Evolutionary conservation across 139 green algal genomes (phyloP).

Genomic region (Tetradesmus obliquus): DNA sequence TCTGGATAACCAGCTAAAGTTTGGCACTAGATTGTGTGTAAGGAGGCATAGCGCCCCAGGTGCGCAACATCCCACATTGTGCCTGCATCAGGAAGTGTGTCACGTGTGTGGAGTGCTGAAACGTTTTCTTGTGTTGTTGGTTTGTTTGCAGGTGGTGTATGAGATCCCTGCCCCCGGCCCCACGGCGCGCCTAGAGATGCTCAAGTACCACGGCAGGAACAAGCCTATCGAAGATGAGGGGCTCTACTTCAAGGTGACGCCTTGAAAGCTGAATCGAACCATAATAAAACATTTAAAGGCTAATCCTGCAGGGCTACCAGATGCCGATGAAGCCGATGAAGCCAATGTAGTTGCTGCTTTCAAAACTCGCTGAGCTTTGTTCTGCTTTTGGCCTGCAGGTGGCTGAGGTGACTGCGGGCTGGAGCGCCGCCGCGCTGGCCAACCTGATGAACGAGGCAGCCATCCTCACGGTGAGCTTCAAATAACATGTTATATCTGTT

Average conservation of each 20-base stretch:
- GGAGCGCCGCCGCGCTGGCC: constrained; percentile 71
- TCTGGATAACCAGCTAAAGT: too few relatives aligned
- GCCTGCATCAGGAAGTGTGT: too few relatives aligned
- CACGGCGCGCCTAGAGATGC: constrained; percentile 63
- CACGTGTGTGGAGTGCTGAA: too few relatives aligned
- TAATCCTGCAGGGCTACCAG: neutral
- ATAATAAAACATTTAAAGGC: neutral
- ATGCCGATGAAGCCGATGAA: neutral
- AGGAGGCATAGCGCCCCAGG: too few relatives aligned
- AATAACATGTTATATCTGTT: neutral
- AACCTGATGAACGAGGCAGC: constrained; percentile 82
- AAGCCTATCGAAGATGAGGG: constrained; percentile 53
- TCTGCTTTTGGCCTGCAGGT: neutral
- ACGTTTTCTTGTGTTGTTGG: too few relatives aligned
- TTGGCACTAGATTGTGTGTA: too few relatives aligned
- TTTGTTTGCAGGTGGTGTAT: constrained; percentile 48
- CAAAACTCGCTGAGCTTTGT: too few relatives aligned
- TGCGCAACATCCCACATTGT: too few relatives aligned
- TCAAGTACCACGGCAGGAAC: constrained; percentile 64
- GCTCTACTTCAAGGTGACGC: constrained; percentile 49
- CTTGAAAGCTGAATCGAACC: neutral
- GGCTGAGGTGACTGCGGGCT: constrained; percentile 52
- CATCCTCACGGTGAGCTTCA: constrained; percentile 65
- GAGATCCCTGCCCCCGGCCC: constrained; percentile 65
- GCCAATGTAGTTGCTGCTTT: neutral